These are phyloP conservation scores for Gossypium raimondii DNA, from an alignment of 345 rosid genomes.

Conservation along the genomic window DNA sequence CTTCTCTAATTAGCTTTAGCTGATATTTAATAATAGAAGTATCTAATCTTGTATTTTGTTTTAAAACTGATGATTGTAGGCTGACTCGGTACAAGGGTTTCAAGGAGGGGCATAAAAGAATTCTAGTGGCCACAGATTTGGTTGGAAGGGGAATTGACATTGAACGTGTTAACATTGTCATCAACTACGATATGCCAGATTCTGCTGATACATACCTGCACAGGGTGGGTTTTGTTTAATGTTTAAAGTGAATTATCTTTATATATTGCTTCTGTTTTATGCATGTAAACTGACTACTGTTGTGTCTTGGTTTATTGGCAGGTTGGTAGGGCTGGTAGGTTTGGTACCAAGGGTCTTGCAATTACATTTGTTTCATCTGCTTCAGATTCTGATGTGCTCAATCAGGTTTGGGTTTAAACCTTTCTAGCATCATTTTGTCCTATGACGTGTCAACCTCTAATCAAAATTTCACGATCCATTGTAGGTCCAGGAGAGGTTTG, in stretches of 20 bases:
- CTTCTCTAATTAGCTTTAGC: neutral
- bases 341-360: constrained; percentile 98
- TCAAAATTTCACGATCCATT: neutral
- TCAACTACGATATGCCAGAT: constrained; percentile 99
- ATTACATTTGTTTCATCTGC: constrained; percentile 94
- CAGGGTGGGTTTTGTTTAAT: constrained; percentile 47
- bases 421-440: neutral
- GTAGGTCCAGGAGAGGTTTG: constrained; percentile 93
- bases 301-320: constrained; percentile 15
- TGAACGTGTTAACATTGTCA: constrained; percentile 94
- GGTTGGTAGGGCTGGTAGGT: constrained; percentile 99
- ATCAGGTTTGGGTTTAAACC: constrained; percentile 56
- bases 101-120: constrained; percentile 98
- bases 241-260: neutral
- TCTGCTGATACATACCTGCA: constrained; percentile 97
- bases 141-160: constrained; percentile 98
- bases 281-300: neutral
- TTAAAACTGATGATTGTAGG: constrained; percentile 38
- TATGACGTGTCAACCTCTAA: neutral
- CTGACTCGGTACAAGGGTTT: constrained; percentile 95
- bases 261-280: constrained; percentile 2
- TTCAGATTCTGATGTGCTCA: constrained; percentile 84
- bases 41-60: neutral
- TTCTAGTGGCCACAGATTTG: constrained; percentile 93
- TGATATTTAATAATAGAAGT: neutral